These are phyloP conservation scores for Macrophomina pseudophaseolina DNA, from an alignment of 2,329 filamentous ascomycete genomes.

Conservation along the genomic window DNA sequence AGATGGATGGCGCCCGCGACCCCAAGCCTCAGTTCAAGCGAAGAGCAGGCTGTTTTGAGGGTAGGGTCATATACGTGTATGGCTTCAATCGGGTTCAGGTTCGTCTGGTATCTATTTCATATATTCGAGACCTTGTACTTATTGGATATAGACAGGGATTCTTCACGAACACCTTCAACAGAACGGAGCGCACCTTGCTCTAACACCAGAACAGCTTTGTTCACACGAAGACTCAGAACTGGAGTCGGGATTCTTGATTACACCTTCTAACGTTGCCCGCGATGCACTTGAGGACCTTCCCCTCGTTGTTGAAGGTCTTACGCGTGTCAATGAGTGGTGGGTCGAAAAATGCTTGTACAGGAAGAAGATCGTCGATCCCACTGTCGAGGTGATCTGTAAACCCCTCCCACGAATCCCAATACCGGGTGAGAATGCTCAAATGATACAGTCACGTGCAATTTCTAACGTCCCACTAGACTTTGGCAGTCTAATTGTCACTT, in stretches of 20 bases:
- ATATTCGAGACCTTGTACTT: background rate
- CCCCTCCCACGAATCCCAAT: conserved; percentile 60
- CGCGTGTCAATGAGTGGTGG: conserved; percentile 84
- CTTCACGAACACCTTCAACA: conserved; percentile 39
- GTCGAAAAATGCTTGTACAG: conserved; percentile 85
- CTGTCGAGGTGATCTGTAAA: conserved; percentile 72
- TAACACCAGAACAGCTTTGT: conserved; percentile 32
- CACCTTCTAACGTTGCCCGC: conserved; percentile 51
- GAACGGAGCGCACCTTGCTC: conserved; percentile 43
- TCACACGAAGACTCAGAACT: conserved; percentile 36
- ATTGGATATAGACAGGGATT: conserved; percentile 37
- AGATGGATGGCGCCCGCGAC: background rate
- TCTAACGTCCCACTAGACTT: conserved; percentile 57
- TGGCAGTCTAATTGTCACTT: conserved; percentile 72
- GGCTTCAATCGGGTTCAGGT: conserved; percentile 53
- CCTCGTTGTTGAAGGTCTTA: conserved; percentile 40
- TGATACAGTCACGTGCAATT: conserved; percentile 28
- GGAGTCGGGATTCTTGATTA: conserved; percentile 45
- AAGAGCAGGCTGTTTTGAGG: conserved; percentile 39
- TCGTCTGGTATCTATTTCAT: conserved; percentile 10
- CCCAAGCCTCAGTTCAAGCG: background rate
- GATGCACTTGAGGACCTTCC: conserved; percentile 42
- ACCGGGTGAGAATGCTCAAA: background rate
- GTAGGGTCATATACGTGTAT: conserved; percentile 48
- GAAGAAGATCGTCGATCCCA: conserved; percentile 72